These are phyloP conservation scores for Lactarius evosmus DNA, from an alignment of 768 basidiomycete species.

Conservation along the genomic window DNA sequence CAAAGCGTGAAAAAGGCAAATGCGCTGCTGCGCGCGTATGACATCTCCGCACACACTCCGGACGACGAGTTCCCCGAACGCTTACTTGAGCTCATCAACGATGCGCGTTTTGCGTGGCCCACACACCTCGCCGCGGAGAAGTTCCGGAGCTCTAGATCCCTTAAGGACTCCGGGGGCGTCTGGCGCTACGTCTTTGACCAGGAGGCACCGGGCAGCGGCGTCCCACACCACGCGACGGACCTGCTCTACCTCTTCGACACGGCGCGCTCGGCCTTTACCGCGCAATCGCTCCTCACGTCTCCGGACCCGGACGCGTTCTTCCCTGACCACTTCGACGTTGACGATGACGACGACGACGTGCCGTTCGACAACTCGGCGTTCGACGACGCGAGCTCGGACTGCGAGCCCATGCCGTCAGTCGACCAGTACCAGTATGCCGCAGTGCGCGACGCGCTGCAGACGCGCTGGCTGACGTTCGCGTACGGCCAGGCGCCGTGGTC, in stretches of 20 bases:
- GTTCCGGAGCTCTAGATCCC: constrained; percentile 1
- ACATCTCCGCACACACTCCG: constrained; percentile 58
- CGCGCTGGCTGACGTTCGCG: constrained; percentile 73
- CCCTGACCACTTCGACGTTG: constrained; percentile 31
- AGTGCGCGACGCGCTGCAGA: constrained; percentile 69
- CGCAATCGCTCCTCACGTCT: constrained; percentile 23
- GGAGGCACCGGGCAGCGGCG: constrained; percentile 60
- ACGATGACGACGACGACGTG: constrained; percentile 36
- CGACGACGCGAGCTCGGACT: constrained; percentile 32
- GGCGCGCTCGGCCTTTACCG: constrained; percentile 45
- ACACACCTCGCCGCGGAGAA: constrained; percentile 56
- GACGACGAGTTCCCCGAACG: constrained; percentile 65
- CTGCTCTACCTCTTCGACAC: constrained; percentile 79
- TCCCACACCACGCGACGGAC: constrained; percentile 70
- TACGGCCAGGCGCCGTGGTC: constrained; percentile 71
- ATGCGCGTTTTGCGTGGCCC: constrained; percentile 74
- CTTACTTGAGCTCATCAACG: constrained; percentile 71
- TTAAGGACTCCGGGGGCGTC: constrained; percentile 45
- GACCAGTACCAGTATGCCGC: constrained; percentile 64
- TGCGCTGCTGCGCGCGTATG: constrained; percentile 63
- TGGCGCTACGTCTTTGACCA: constrained; percentile 85
- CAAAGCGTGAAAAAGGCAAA: constrained; percentile 64
- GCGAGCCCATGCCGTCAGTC: constrained; percentile 57
- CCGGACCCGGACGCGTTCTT: constrained; percentile 36
- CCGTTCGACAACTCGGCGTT: constrained; percentile 34